phyloP scores from a whole-genome alignment of 345 rosid genomes.

The Geranium rotundifolium region DNA sequence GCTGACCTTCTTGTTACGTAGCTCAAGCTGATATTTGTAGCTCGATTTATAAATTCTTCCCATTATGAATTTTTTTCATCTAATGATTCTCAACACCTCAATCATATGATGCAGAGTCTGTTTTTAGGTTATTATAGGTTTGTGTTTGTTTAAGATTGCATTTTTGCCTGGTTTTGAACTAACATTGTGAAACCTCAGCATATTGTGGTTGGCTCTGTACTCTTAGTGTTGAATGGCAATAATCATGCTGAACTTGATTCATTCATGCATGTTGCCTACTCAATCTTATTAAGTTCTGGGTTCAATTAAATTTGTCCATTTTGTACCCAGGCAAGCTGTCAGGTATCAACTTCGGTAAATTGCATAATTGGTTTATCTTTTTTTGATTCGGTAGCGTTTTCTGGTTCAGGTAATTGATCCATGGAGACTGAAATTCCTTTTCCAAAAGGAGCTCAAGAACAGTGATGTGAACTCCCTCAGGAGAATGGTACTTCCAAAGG shows the following conservation, averaged over 20 bases:
- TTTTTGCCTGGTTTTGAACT: not conserved
- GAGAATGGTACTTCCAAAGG: constrained; percentile 97
- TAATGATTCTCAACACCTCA: too few relatives aligned
- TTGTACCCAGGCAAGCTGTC: not conserved
- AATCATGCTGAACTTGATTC: not conserved
- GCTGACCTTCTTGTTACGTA: too few relatives aligned
- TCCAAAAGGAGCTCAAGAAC: constrained; percentile 88
- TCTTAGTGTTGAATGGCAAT: too few relatives aligned
- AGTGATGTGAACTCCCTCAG: constrained; percentile 88
- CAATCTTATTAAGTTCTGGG: not conserved
- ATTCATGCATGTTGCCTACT: not conserved
- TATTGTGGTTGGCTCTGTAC: not conserved
- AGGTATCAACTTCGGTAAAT: not conserved
- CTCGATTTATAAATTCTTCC: too few relatives aligned
- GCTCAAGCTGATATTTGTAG: too few relatives aligned
- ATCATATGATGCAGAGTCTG: too few relatives aligned
- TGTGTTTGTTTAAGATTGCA: too few relatives aligned
- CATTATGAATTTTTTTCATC: too few relatives aligned
- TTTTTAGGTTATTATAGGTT: not conserved
- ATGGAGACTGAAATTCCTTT: constrained; percentile 60
- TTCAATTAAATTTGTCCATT: not conserved
- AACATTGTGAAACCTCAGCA: not conserved
- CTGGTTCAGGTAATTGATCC: constrained; percentile 49
- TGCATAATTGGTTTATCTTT: constrained; percentile 5
- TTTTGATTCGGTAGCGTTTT: not conserved